Evolutionary conservation across 306 rosid species (phyloP), one percentile per base, ranked within the genome.

Genomic region (Dalbergia cochinchinensis): DNA sequence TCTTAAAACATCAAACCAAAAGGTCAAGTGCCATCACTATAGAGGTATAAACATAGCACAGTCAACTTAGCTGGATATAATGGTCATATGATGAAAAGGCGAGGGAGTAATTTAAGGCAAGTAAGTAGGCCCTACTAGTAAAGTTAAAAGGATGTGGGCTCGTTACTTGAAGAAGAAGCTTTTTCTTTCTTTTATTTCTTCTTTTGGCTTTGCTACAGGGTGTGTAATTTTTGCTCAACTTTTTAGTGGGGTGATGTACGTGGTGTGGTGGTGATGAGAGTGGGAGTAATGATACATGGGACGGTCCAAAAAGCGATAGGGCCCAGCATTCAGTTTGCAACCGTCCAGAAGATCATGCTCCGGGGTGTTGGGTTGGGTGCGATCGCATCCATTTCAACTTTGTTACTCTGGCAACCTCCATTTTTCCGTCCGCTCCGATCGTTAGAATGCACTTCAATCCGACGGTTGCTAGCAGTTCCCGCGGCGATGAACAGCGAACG

Each of bases 261-360:
- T 50, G 57, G 16, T 26, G 63, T 65, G 31, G 50, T 26, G 31
- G 31, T 11, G 84, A 19, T 51, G 44, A 31, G 33, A 7, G 89
- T 84, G 92, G 78, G 68, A 5, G 86, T 83, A 83, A 88, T 90
- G 55, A 86, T 86, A 73, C 85, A 68, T 80, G 79, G n/a, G 90
- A 83, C 72, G 85, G 83, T 76, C 87, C 84, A 16, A 85, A 86
- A 85, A 79, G 74, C 63, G 71, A 83, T 22, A 4, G 57, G 16
- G 16, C 91, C 77, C 77, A 76, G 81, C 87, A 67, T 72, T 83
- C 86, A 61, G 84, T 82, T 86, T 57, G 78, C 82, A 86, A 85
- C 77, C 62, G 85, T 80, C 60, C 1, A 48, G 80, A n/a, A 73
- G 83, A 87, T 85, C 83, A 85, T 71, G 90, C 73, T 65, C 78